Evolutionary conservation across 441 rosid species (phyloP), one percentile per base, ranked within the genome.

Genomic region (Adansonia gregorii): DNA sequence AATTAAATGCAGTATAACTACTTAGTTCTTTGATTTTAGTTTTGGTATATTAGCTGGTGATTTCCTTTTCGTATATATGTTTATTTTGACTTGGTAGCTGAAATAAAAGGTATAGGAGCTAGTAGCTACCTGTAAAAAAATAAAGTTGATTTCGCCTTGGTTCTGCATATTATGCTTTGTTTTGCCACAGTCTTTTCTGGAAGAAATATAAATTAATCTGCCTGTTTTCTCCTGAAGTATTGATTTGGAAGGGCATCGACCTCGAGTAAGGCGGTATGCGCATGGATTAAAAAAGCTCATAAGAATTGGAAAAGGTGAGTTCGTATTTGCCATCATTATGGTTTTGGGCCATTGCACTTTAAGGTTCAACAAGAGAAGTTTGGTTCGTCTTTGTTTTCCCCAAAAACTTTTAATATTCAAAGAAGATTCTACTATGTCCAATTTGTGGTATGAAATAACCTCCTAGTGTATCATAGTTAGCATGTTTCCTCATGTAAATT

Each of bases 211-310:
- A 72, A 64, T 67, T 61, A 20, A 27, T 60, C 48, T 72, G 31
- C 15, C 31, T 73, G 77, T 84, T 78, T 77, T 78, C 56, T 82
- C 78, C 72, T 87, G 83, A 82, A 93, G 99, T 88, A 90, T 97
- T 76, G 86, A 93, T 88, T 85, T 97, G 68, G 99, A 89, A 72
- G 98, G 93, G 72, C 99, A 85, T 88, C 94, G 97, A 72, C 97
- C 89, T 69, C 87, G 97, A 88, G 93, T 97, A 73, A 88, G 98
- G 91, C 92, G 92, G 24, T 94, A 94, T 86, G 99, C 99, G 3
- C 83, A 79, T 76, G 99, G 94, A 75, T 84, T 96, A 55, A 93
- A 85, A 87, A 94, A 83, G 81, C 91, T 97, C 9, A 88, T 94
- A 82, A 92, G 81, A 84, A 93, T 97, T 80, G 98, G 99, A 45